These are phyloP conservation scores for Penicillium sp. DNA, from an alignment of 2,329 filamentous ascomycete genomes.

Conservation along the genomic window DNA sequence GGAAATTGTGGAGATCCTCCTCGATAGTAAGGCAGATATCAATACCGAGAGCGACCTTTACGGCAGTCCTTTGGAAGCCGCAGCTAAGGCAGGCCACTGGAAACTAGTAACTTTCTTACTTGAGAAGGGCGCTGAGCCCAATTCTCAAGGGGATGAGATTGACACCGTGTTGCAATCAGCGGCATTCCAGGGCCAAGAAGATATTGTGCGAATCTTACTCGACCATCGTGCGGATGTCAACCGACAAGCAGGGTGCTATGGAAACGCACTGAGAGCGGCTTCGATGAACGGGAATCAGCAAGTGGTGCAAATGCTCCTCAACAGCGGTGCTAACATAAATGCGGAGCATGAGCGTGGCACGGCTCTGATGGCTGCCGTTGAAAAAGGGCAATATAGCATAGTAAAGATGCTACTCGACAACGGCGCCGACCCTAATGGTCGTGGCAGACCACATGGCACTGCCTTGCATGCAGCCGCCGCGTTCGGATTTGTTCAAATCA, in stretches of 20 bases:
- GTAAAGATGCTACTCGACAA: neutral
- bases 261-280: neutral
- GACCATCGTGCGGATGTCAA: neutral
- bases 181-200: neutral
- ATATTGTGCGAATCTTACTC: neutral
- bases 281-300: neutral
- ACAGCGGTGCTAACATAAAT: neutral
- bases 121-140: neutral
- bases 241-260: neutral
- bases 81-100: neutral
- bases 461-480: neutral
- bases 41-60: neutral
- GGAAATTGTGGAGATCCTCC: neutral
- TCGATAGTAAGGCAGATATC: neutral
- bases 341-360: neutral
- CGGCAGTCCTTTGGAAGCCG: neutral
- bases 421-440: neutral
- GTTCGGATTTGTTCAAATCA: neutral
- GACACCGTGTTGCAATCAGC: neutral
- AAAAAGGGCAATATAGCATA: neutral
- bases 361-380: neutral
- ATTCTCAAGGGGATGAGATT: neutral
- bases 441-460: neutral
- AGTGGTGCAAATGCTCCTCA: neutral
- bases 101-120: neutral